Conservation (phyloP, 768 basidiomycete species). For the Gelatoporia subvermispora region DNA sequence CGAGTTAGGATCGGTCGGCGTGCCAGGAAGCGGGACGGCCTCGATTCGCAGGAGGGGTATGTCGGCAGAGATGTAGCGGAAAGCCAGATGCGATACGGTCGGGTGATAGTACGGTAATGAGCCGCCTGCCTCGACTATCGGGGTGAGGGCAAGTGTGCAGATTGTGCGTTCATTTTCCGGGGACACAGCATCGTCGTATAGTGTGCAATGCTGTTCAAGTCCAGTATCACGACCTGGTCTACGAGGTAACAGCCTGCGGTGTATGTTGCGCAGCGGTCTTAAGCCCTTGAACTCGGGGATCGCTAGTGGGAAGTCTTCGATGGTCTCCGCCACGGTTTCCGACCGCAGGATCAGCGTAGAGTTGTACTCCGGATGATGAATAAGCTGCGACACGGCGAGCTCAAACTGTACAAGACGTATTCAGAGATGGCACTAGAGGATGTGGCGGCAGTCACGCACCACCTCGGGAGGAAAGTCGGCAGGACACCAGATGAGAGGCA, state of each 20-base stretch:
- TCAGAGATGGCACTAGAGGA: background rate
- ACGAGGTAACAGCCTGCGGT: conserved; percentile 69
- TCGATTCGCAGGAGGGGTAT: conserved; percentile 48
- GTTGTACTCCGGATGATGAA: conserved; percentile 91
- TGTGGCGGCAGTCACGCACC: conserved; percentile 13
- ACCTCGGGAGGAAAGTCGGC: conserved; percentile 28
- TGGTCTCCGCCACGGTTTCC: conserved; percentile 42
- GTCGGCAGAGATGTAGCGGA: conserved; percentile 51
- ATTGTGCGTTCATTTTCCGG: conserved; percentile 15
- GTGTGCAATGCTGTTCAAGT: conserved; percentile 73
- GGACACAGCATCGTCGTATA: conserved; percentile 41
- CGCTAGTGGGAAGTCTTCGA: conserved; percentile 14
- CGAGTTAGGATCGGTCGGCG: conserved; percentile 46
- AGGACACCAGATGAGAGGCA: conserved; percentile 24
- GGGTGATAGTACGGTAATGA: conserved; percentile 90
- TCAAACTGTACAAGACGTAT: conserved; percentile 54
- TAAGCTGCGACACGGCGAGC: conserved; percentile 60
- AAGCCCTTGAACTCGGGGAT: conserved; percentile 37
- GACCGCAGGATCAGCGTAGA: conserved; percentile 87
- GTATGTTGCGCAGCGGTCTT: conserved; percentile 46
- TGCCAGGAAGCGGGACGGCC: conserved; percentile 42
- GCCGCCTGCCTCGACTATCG: conserved; percentile 40
- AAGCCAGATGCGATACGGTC: conserved; percentile 71
- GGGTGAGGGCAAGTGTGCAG: conserved; percentile 51
- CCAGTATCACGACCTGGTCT: conserved; percentile 70